phyloP scores from a whole-genome alignment of 441 rosid genomes.

The Mallotus japonicus region DNA sequence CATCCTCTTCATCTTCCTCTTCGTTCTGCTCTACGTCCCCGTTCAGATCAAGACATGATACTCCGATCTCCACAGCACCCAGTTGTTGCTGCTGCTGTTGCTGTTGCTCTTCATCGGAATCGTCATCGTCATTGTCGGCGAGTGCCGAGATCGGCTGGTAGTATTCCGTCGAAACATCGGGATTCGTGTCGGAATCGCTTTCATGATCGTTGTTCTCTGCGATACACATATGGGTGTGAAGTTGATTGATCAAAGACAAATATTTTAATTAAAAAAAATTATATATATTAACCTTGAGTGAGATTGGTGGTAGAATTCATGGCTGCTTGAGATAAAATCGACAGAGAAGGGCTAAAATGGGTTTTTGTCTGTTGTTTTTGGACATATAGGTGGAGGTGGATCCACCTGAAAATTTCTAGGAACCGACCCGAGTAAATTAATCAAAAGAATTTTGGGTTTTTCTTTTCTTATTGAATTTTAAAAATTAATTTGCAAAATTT shows the following conservation, averaged over 20 bases:
- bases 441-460: too few relatives aligned
- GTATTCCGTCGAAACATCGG: constrained; percentile 49
- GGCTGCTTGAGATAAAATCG: neutral
- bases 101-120: constrained; percentile 33
- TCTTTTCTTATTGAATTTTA: too few relatives aligned
- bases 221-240: neutral
- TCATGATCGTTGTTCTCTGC: constrained; percentile 44
- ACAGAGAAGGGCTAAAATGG: too few relatives aligned
- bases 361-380: too few relatives aligned
- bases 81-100: constrained; percentile 17
- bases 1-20: constrained; percentile 42
- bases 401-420: too few relatives aligned
- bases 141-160: constrained; percentile 76
- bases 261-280: neutral
- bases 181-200: constrained; percentile 69
- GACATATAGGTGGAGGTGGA: too few relatives aligned
- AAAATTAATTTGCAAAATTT: too few relatives aligned
- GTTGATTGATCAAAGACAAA: neutral
- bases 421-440: too few relatives aligned
- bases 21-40: constrained; percentile 32
- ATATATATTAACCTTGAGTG: constrained; percentile 35
- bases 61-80: constrained; percentile 37
- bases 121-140: constrained; percentile 36
- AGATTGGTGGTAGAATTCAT: constrained; percentile 36
- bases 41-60: constrained; percentile 46